A percentile compares a stretch with the other conserved stretches of the same genome.
These are phyloP conservation scores for Carex cristatella DNA, from an alignment of 176 grass and related monocot genomes.

Conservation along the genomic window DNA sequence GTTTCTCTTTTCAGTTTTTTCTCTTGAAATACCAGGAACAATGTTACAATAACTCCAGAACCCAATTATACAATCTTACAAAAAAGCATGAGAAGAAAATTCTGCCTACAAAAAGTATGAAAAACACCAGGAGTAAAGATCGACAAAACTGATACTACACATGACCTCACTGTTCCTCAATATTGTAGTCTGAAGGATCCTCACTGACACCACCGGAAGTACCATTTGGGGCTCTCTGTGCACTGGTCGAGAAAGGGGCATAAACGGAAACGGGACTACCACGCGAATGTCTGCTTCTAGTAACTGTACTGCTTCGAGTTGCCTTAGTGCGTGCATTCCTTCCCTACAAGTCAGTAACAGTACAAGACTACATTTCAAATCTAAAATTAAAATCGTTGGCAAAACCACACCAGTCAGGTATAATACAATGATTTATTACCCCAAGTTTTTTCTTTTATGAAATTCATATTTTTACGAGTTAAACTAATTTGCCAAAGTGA, in stretches of 20 bases:
- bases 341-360: constrained; percentile 46
- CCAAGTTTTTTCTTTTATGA: background rate
- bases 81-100: background rate
- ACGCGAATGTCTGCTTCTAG: constrained; percentile 47
- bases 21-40: background rate
- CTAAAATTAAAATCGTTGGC: background rate
- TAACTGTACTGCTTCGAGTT: constrained; percentile 66
- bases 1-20: background rate
- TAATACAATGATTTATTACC: background rate
- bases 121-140: background rate
- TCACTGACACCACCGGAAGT: constrained; percentile 2
- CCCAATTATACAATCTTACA: background rate
- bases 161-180: constrained; percentile 30
- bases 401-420: background rate
- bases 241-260: constrained; percentile 40
- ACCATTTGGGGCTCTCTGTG: constrained; percentile 43
- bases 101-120: background rate
- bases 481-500: background rate
- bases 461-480: background rate
- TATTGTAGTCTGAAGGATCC: constrained; percentile 39
- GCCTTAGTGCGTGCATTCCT: constrained; percentile 64
- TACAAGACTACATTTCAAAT: background rate
- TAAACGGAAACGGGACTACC: constrained; percentile 44
- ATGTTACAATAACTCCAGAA: background rate
- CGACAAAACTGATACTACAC: background rate